Conservation (phyloP, 495 filamentous ascomycete species). For the Trichoderma gamsii region DNA sequence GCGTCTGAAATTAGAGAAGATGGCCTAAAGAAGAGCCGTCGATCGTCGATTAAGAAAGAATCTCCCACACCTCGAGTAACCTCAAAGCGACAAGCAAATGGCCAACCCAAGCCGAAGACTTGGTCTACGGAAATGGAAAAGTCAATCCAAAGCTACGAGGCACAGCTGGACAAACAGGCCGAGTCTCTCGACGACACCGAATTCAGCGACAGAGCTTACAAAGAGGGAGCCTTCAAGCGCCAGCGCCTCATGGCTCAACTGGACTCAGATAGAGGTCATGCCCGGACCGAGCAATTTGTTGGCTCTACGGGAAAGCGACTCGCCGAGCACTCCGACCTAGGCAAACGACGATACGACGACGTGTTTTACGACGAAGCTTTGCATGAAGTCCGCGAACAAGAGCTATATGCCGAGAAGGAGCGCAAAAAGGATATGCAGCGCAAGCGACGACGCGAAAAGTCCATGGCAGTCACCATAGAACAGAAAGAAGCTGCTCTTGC, state of each 20-base stretch:
- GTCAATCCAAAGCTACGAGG: constrained; percentile 56
- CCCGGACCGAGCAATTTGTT: constrained; percentile 39
- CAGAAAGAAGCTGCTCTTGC: constrained; percentile 77
- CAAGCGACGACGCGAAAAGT: constrained; percentile 93
- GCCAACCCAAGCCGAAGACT: constrained; percentile 44
- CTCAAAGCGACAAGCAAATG: constrained; percentile 46
- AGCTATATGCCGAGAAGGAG: constrained; percentile 92
- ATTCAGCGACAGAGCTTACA: constrained; percentile 55
- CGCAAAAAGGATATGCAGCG: constrained; percentile 99
- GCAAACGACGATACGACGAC: constrained; percentile 45
- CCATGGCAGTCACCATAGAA: constrained; percentile 75
- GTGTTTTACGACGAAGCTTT: constrained; percentile 58
- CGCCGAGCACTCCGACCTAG: constrained; percentile 41
- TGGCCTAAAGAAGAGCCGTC: constrained; percentile 34
- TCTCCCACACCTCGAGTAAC: constrained; percentile 41
- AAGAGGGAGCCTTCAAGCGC: constrained; percentile 52
- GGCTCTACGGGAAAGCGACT: constrained; percentile 32
- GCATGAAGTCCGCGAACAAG: constrained; percentile 79
- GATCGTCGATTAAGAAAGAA: constrained; percentile 37
- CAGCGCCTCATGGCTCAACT: constrained; percentile 50
- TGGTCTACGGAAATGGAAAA: constrained; percentile 62
- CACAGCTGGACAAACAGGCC: constrained; percentile 61
- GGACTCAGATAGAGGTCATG: constrained; percentile 51
- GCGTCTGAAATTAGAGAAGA: constrained; percentile 36
- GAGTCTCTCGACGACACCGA: constrained; percentile 62